Percentiles rank a stretch among this genome's conserved stretches.
Evolutionary conservation across 2,329 filamentous ascomycete genomes (phyloP).

Genomic region (Neophaeococcomyces aloes): DNA sequence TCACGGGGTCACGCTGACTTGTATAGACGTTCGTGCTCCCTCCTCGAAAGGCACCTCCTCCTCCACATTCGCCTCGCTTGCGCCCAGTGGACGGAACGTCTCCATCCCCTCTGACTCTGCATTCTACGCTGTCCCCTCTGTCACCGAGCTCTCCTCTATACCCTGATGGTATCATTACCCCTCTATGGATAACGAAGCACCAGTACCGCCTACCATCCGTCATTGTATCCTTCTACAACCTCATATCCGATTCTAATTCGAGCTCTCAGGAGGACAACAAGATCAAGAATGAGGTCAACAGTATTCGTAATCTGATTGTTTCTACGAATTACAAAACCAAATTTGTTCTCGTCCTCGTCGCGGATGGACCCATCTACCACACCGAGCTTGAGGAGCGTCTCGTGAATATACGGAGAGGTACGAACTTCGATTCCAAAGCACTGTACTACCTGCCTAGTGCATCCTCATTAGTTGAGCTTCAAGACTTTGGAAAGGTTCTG

Average conservation of each 20-base stretch:
- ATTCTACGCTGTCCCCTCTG: conserved; percentile 85
- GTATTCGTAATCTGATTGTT: conserved; percentile 55
- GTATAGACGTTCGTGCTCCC: conserved; percentile 45
- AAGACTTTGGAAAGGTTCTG: conserved; percentile 59
- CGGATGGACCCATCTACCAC: conserved; percentile 54
- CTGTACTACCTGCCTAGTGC: conserved; percentile 76
- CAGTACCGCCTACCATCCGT: conserved; percentile 72
- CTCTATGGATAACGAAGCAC: conserved; percentile 79
- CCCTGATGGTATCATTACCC: conserved; percentile 77
- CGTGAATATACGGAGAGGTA: conserved; percentile 65
- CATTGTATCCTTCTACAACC: conserved; percentile 68
- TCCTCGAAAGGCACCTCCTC: conserved; percentile 52
- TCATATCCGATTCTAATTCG: conserved; percentile 61
- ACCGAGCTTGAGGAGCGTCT: conserved; percentile 64
- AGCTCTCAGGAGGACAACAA: conserved; percentile 75
- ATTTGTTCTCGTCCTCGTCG: conserved; percentile 66
- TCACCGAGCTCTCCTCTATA: conserved; percentile 74
- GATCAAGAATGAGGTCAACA: conserved; percentile 76
- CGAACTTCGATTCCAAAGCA: conserved; percentile 69
- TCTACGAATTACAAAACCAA: conserved; percentile 59
- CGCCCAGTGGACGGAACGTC: conserved; percentile 41
- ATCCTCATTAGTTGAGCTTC: conserved; percentile 59
- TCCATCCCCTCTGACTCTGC: conserved; percentile 49
- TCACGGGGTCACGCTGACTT: conserved; percentile 14
- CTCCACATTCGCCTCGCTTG: conserved; percentile 40